phyloP scores from a whole-genome alignment of 257 asterid species.

The Perilla frutescens region DNA sequence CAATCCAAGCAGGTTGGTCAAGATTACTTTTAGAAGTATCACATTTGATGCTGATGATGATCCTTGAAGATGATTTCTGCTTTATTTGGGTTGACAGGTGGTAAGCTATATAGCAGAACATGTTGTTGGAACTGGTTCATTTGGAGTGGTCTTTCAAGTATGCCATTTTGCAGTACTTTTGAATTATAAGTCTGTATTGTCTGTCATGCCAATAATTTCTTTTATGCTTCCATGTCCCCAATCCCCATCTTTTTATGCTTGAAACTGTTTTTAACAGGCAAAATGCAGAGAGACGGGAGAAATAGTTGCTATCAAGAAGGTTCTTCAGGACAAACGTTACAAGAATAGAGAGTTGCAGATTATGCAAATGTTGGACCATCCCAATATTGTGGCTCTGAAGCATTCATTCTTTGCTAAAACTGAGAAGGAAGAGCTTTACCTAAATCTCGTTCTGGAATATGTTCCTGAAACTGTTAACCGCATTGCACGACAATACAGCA shows the following conservation, averaged over 20 bases:
- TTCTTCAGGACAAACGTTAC: constrained; percentile 98
- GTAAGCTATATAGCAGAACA: constrained; percentile 96
- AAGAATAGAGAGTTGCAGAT: constrained; percentile 96
- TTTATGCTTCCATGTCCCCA: constrained; percentile 21
- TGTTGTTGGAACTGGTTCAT: constrained; percentile 97
- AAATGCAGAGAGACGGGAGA: constrained; percentile 97
- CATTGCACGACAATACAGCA: constrained; percentile 86
- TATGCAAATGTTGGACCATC: constrained; percentile 99
- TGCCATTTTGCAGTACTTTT: constrained; percentile 38
- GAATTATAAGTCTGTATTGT: constrained; percentile 19
- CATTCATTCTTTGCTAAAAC: constrained; percentile 91
- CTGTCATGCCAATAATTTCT: constrained; percentile 22
- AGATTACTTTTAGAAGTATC: constrained; percentile 32
- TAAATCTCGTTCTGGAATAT: constrained; percentile 91
- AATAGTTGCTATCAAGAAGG: constrained; percentile 95
- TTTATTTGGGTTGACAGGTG: constrained; percentile 60
- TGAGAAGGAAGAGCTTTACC: constrained; percentile 91
- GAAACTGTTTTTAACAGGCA: constrained; percentile 61
- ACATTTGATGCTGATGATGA: constrained; percentile 36
- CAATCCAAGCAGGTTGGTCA: constrained; percentile 86
- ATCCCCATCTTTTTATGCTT: constrained; percentile 18
- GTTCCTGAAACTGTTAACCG: constrained; percentile 98
- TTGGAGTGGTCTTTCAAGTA: constrained; percentile 96
- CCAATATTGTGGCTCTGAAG: constrained; percentile 86
- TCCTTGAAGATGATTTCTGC: constrained; percentile 26